Evolutionary conservation across 2,329 filamentous ascomycete genomes (phyloP), one percentile per base, ranked within the genome.

Genomic region (Fusarium bulbicola): DNA sequence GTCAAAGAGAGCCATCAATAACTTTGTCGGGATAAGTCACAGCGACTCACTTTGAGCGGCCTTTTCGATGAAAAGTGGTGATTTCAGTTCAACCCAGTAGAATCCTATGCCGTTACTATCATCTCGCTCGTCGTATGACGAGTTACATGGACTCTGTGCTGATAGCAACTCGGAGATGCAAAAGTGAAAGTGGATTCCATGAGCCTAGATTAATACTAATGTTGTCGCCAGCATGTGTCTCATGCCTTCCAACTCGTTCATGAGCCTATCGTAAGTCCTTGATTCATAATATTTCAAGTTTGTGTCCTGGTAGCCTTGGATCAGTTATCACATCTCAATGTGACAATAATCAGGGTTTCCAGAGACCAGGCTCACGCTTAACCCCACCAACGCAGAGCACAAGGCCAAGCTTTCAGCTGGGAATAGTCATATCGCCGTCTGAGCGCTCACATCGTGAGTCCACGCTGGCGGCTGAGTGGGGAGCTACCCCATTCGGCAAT

Each of bases 251-350:
- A 52, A 11, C 5, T 26, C 47, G 30, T 36, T 36, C 47, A 5
- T 26, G 30, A 20, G 13, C 47, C 47, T 52, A 36, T 52, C 5
- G 9, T 4, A 11, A 20, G 13, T 36, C 13, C 2, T 36, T 36
- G 30, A 52, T 26, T 36, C 30, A 52, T 11, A 34, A 52, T 52
- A 7, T 13, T 6, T 20, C 4, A 11, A 24, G n/a, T 20, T 36
- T 18, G 0, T 24, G n/a, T 1, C 47, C 21, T 7, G 9, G 9
- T 7, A 15, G n/a, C 11, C 8, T 24, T 24, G 8, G 5, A 24
- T 52, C 30, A 26, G 4, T 26, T 52, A 36, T 53, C 34, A 53
- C 20, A 26, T 37, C 9, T 7, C 5, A 7, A 28, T 28, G 7
- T 37, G 18, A 28, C 18, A 14, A 28, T 53, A 10, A 14, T 16